A percentile compares a stretch with the other conserved stretches of the same genome.
Conservation (phyloP, 1,139 yeast species). For the Hanseniaspora uvarum region DNA sequence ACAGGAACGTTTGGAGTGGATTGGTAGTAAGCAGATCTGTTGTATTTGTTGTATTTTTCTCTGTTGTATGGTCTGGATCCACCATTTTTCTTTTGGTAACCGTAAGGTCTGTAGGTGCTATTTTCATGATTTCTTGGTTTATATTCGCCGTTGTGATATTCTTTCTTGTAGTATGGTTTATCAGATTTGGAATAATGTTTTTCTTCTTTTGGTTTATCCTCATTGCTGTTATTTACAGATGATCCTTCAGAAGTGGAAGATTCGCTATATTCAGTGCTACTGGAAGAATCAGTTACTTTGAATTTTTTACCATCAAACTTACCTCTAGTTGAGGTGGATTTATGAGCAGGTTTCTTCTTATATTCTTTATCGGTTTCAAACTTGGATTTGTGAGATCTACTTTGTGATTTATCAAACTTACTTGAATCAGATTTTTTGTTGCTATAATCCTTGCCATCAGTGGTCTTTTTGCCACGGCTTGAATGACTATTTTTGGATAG, state of each 20-base stretch:
- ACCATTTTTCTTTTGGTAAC: constrained; percentile 8
- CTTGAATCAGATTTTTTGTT: background rate
- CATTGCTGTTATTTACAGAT: constrained; percentile 15
- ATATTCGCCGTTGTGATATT: constrained; percentile 16
- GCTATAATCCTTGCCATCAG: background rate
- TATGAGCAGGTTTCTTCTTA: constrained; percentile 27
- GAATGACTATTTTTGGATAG: background rate
- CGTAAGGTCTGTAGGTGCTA: constrained; percentile 20
- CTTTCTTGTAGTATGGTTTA: constrained; percentile 19
- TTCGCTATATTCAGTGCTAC: background rate
- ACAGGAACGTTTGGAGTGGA: constrained; percentile 21
- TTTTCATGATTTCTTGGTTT: constrained; percentile 19
- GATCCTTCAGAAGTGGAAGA: background rate
- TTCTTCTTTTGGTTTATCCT: constrained; percentile 17
- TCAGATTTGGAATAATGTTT: background rate
- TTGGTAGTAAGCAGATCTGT: constrained; percentile 2
- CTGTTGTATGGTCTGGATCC: constrained; percentile 11
- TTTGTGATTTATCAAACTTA: constrained; percentile 11
- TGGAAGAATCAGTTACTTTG: constrained; percentile 14
- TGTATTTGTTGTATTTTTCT: constrained; percentile 23
- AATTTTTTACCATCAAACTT: constrained; percentile 4
- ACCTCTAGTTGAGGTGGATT: constrained; percentile 15
- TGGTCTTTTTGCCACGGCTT: background rate
- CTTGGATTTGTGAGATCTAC: constrained; percentile 19
- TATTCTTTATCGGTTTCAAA: constrained; percentile 25